Base-by-base conservation (phyloP, 352 stramenopile species). In the Phytophthora rubi region DNA sequence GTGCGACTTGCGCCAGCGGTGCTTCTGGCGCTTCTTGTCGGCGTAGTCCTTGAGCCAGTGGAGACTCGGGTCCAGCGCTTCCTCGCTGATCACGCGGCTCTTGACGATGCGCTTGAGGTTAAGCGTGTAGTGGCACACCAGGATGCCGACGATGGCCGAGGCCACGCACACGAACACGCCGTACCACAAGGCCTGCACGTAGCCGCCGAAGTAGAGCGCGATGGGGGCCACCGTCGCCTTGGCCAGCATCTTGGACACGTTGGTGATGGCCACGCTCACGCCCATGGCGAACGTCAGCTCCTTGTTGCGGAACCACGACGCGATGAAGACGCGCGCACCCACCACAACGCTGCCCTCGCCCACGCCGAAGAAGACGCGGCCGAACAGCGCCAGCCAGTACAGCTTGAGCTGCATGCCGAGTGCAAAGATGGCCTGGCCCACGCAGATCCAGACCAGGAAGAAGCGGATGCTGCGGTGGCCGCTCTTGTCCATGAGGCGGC, bases 191-290 rank as follows among this genome's bases (percentile, higher is more conserved):
- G 88, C 86, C n/a, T 90, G 71, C 39, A 94, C 83, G 65, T 97
- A 97, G 23, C 88, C 85, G 15, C 90, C 86, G 70, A 94, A 95
- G 60, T 93, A 86, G 15, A 96, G 70, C 1, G 90, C 90, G 33
- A 97, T 82, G 0, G 92, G 91, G 12, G 89, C 91, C 21, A 96
- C 87, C 6, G 89, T 96, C 1, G 91, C 77, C 73, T 97, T 97
- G 13, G 91, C 90, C n/a, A 97, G 60, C 83, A 97, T 98, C 84
- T 97, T 97, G 62, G 84, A 93, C 10, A 97, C 63, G 68, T 97
- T 97, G n/a, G 92, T 96, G 39, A 96, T 68, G 13, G 88, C 91
- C n/a, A 98, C 90, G 45, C 73, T 89, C 12, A 96, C 88, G 37
- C 92, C 92, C 85, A 97, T 94, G 44, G 89, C 89, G 49, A 95